These are phyloP conservation scores for Fusarium lyarnte DNA, from an alignment of 2,329 filamentous ascomycete species.

Conservation along the genomic window DNA sequence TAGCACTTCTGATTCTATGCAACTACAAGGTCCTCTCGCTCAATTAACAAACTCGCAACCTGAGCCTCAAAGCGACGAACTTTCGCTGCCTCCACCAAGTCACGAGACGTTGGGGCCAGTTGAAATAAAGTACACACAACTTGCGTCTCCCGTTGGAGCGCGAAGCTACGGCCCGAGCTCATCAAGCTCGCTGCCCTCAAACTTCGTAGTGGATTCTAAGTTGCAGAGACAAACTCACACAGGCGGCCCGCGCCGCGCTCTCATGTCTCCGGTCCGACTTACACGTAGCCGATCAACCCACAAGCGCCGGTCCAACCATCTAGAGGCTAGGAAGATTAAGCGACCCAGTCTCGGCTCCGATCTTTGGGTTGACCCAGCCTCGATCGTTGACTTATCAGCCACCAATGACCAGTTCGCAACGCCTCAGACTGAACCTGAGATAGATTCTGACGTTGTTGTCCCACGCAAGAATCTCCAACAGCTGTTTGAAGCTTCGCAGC, in stretches of 20 bases:
- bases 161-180: conserved; percentile 71
- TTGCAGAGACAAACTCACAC: conserved; percentile 58
- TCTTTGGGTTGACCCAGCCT: conserved; percentile 60
- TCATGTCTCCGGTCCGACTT: conserved; percentile 65
- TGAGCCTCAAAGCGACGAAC: conserved; percentile 33
- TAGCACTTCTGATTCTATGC: conserved; percentile 73
- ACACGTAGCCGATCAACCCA: conserved; percentile 62
- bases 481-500: conserved; percentile 49
- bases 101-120: conserved; percentile 36
- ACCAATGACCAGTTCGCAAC: conserved; percentile 48
- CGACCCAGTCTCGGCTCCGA: conserved; percentile 65
- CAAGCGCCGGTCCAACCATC: conserved; percentile 63
- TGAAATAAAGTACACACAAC: conserved; percentile 47
- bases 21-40: conserved; percentile 68
- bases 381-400: conserved; percentile 37
- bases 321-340: conserved; percentile 60
- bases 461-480: conserved; percentile 55
- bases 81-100: conserved; percentile 31
- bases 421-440: conserved; percentile 36
- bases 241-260: conserved; percentile 58
- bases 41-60: conserved; percentile 61
- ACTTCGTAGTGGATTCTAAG: conserved; percentile 46
- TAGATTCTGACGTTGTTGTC: conserved; percentile 49
- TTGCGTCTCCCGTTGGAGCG: conserved; percentile 66
- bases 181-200: conserved; percentile 58